Evolutionary conservation across 2,329 filamentous ascomycete species (phyloP).

Genomic region (Ceratocystis ficicola): DNA sequence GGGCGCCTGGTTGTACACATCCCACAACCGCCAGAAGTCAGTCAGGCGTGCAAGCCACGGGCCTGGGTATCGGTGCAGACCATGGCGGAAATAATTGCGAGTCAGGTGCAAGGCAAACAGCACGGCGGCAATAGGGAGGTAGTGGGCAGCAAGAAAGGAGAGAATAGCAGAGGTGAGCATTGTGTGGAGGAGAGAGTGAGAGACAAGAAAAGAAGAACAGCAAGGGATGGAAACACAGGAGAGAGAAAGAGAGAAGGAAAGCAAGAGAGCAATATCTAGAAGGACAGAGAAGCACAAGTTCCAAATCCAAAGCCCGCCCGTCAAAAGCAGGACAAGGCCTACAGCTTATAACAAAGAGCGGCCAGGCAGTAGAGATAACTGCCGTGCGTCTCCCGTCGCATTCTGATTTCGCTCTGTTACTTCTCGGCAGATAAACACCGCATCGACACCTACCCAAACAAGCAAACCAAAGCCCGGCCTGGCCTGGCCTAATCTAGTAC

Average conservation of each 20-base stretch:
- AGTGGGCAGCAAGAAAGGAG: conserved; percentile 42
- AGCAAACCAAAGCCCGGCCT: neutral
- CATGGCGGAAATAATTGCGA: conserved; percentile 34
- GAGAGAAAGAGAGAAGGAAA: neutral
- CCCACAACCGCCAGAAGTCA: conserved; percentile 62
- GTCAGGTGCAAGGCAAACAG: conserved; percentile 60
- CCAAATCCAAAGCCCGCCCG: too few relatives aligned
- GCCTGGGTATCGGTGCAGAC: conserved; percentile 60
- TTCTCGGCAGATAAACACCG: neutral
- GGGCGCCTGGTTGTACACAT: conserved; percentile 51
- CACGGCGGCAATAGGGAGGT: conserved; percentile 92
- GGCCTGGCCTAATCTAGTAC: too few relatives aligned
- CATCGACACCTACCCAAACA: neutral
- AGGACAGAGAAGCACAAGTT: too few relatives aligned
- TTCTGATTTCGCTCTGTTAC: neutral
- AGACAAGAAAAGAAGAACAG: neutral
- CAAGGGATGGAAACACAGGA: too few relatives aligned
- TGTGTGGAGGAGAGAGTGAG: neutral
- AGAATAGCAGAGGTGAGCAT: conserved; percentile 18
- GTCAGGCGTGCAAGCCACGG: conserved; percentile 51
- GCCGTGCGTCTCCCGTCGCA: neutral
- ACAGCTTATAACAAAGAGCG: neutral
- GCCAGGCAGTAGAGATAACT: neutral
- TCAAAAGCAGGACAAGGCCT: neutral
- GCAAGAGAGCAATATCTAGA: neutral